Evolutionary conservation across 768 basidiomycete species (phyloP).

Genomic region (Boletellus ananiceps): DNA sequence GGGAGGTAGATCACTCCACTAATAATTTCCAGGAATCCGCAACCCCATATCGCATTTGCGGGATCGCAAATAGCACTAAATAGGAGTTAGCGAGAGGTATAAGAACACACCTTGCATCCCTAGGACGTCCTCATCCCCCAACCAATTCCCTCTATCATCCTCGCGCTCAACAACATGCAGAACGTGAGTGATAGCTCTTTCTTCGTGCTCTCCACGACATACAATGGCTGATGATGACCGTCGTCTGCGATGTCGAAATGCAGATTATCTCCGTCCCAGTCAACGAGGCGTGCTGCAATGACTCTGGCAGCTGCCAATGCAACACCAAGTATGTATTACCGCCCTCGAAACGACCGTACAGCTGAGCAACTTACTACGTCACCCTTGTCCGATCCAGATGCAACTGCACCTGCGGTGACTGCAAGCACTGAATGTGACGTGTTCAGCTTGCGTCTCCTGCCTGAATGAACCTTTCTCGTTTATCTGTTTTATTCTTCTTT

Average conservation of each 20-base stretch:
- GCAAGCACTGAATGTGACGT: constrained; percentile 12
- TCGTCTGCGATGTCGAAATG: background rate
- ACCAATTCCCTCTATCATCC: too few relatives aligned
- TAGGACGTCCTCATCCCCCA: too few relatives aligned
- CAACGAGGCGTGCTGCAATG: constrained; percentile 20
- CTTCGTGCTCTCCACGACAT: background rate
- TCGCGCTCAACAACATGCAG: constrained; percentile 12
- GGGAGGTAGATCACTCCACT: background rate
- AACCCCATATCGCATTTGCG: background rate
- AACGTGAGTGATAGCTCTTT: constrained; percentile 12
- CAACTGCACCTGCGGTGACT: constrained; percentile 16
- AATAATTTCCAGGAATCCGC: background rate
- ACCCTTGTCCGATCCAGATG: constrained; percentile 6
- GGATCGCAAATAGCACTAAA: background rate
- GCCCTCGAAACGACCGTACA: too few relatives aligned
- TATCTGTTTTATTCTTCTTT: background rate
- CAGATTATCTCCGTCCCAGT: constrained; percentile 7
- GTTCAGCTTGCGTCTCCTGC: background rate
- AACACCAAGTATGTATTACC: constrained; percentile 4
- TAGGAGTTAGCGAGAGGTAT: too few relatives aligned
- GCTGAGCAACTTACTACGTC: background rate
- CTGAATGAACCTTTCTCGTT: background rate
- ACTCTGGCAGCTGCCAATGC: constrained; percentile 9
- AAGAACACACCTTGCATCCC: too few relatives aligned
- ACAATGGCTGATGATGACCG: background rate